phyloP scores from a whole-genome alignment of 2,329 filamentous ascomycete species.

The Cladosporium halotolerans region DNA sequence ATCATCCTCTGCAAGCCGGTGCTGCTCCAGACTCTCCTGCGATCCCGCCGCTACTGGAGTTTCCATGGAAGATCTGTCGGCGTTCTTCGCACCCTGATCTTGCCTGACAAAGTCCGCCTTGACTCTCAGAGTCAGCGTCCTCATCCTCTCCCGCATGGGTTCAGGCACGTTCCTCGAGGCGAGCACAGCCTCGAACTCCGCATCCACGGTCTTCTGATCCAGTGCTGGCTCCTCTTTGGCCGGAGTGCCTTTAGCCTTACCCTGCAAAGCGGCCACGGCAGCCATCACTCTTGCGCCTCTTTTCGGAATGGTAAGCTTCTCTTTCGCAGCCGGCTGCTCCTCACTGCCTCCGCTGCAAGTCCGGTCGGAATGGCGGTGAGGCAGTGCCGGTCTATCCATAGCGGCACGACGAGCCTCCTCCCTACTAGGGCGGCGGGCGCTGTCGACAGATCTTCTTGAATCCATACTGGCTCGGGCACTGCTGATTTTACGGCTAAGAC shows the following conservation, averaged over 20 bases:
- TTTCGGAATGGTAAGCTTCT: slow-evolving; percentile 33
- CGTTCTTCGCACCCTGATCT: slow-evolving; percentile 55
- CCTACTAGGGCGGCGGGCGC: slow-evolving; percentile 14
- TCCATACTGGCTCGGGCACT: slow-evolving; percentile 22
- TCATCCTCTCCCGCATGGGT: slow-evolving; percentile 91
- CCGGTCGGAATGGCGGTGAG: slow-evolving; percentile 26
- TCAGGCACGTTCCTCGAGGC: slow-evolving; percentile 90
- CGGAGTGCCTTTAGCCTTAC: slow-evolving; percentile 40
- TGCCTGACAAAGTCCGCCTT: slow-evolving; percentile 94
- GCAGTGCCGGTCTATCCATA: slow-evolving; percentile 17
- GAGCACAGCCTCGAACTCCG: slow-evolving; percentile 56
- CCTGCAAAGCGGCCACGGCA: slow-evolving; percentile 57
- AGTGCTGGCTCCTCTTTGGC: slow-evolving; percentile 41
- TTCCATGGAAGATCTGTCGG: slow-evolving; percentile 53
- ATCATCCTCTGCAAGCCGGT: slow-evolving; percentile 20
- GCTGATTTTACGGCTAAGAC: slow-evolving; percentile 25
- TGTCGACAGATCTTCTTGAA: slow-evolving; percentile 22
- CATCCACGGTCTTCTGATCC: slow-evolving; percentile 52
- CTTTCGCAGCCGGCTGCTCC: slow-evolving; percentile 25
- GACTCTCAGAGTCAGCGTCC: slow-evolving; percentile 77
- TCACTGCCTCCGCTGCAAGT: slow-evolving; percentile 31
- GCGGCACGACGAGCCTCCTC: slow-evolving; percentile 15
- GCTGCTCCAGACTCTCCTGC: slow-evolving; percentile 3
- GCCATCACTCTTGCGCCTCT: slow-evolving; percentile 55
- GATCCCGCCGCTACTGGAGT: slow-evolving; percentile 35